Base-by-base conservation (phyloP, 306 rosid species). In the Lagenaria siceraria region DNA sequence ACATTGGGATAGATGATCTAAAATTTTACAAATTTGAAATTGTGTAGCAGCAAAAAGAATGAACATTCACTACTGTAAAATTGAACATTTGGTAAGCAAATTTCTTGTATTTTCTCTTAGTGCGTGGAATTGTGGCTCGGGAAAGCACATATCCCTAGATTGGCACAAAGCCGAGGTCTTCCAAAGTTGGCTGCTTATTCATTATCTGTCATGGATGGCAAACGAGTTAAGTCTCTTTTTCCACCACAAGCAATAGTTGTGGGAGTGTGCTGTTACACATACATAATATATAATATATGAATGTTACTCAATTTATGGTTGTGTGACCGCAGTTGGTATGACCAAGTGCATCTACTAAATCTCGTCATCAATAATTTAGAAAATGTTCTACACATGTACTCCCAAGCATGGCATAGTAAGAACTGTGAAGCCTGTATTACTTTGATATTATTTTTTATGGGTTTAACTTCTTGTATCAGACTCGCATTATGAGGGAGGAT, bases 141-240 rank as follows among this genome's bases (percentile, higher is more conserved):
- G 59, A 87, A 85, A 79, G 90, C 87, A 62, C 90, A 87, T 79
- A 81, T 87, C 74, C 88, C 88, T 55, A 76, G 85, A 24, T 18
- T 75, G 42, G 80, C 80, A 1, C 84, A 69, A 9, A 59, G 19
- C 62, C 74, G 13, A 55, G 81, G 87, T 5, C 49, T 82, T 38
- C 49, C 87, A 10, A 85, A 79, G 83, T 42, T 85, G 82, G 90
- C 84, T 1, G 80, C 88, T 27, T 87, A 83, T 77, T 83, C 90
- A 36, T 66, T 82, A 48, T 78, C 84, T 8, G 18, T 81, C 68
- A 43, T 82, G 85, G 90, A 85, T 77, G 81, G 87, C 19, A 82
- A 78, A 42, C 87, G 88, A 18, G 90, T 81, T 49, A 83, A 51
- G 77, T 81, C 8, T 25, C 70, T n/a, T n/a, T 61, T 58, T 33